Base-by-base conservation (phyloP, 208 protist species). In the Wallacemonas rigidus region DNA sequence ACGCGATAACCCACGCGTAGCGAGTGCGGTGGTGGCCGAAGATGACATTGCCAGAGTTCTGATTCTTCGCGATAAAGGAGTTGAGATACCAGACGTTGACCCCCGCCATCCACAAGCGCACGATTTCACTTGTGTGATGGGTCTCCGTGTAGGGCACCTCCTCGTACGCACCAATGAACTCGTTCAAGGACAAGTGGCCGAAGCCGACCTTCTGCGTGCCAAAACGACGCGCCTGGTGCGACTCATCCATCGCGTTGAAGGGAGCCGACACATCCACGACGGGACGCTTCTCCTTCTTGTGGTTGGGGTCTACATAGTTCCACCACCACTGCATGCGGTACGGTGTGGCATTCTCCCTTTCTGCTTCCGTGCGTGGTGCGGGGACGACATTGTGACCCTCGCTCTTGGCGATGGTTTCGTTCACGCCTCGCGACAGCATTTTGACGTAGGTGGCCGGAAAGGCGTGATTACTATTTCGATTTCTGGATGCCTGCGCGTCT, bases 71-170 rank as follows among this genome's bases (percentile, higher is more conserved):
- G 15, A 86, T 44, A 72, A 87, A 89, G 40, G 79, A 78, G 74
- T 93, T 95, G 7, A 78, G 15, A 41, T 86, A 82, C 80, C 81
- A 91, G 17, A 92, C 77, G 62, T 95, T 93, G 11, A 90, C 68
- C 1, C 53, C 81, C 38, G 48, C 56, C 72, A 93, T 80, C 85
- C 83, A 91, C 74, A 85, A 79, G 61, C 84, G 81, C 47, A 92
- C 83, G 17, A 87, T 82, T 69, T 92, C 87, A 48, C 64, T 81
- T 15, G 87, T 93, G 82, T 93, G 86, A 72, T 92, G 80, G 2
- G 81, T 84, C 54, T 93, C 82, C 15, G 88, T 85, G 85, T 95
- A 95, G 14, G 90, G 90, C 39, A 93, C 88, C 65, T 95, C 85
- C 79, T 95, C 90, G 40, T 82, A 69, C 12, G 67, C 55, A 39